Evolutionary conservation across 148 eudicot genomes (phyloP).

Genomic region (Fallopia convolvulus): DNA sequence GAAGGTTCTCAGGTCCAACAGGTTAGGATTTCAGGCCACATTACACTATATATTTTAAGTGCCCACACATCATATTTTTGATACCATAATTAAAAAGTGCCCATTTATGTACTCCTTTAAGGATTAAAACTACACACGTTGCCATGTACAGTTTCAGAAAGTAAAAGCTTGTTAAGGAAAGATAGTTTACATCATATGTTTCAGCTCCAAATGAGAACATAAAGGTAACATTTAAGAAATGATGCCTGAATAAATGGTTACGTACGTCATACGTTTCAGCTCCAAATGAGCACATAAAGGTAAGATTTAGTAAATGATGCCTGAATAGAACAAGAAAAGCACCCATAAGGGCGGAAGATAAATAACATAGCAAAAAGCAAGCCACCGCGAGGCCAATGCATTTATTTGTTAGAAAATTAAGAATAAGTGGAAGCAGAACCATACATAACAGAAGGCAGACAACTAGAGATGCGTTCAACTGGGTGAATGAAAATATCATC

Average conservation of each 20-base stretch:
- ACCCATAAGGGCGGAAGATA: neutral
- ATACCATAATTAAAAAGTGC: neutral
- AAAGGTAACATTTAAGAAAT: neutral
- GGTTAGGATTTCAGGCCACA: neutral
- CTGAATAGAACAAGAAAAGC: neutral
- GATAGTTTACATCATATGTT: neutral
- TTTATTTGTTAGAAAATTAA: neutral
- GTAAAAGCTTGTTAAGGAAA: neutral
- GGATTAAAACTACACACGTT: neutral
- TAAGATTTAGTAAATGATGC: neutral
- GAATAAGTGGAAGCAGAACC: neutral
- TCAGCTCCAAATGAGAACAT: neutral
- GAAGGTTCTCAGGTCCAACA: neutral
- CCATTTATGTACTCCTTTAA: neutral
- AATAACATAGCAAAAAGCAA: neutral
- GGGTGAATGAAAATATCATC: neutral
- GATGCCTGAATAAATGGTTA: neutral
- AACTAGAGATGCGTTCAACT: neutral
- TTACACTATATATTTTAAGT: neutral
- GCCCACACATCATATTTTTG: neutral
- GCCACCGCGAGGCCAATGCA: neutral
- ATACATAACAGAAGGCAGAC: neutral
- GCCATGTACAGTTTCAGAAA: neutral
- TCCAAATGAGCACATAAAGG: neutral
- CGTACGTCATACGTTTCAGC: neutral